Percentiles rank a stretch among this genome's conserved stretches.
phyloP scores from a whole-genome alignment of 768 basidiomycete genomes.

The Boletus reticulatus region DNA sequence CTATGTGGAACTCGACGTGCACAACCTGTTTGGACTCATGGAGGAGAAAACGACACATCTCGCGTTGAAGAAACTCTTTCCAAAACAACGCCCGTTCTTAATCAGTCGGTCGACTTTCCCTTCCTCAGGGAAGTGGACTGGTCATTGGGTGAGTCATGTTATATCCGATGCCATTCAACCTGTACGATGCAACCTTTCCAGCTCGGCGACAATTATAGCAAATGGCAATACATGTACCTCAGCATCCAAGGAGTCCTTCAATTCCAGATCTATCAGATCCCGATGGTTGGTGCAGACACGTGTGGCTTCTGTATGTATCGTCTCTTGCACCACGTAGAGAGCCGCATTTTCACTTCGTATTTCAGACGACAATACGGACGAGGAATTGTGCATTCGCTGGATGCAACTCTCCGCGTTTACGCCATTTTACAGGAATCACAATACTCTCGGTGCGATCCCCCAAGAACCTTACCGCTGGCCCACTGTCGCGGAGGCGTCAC shows the following conservation, averaged over 20 bases:
- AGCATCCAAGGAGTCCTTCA: constrained; percentile 76
- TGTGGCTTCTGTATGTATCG: constrained; percentile 25
- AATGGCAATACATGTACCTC: constrained; percentile 66
- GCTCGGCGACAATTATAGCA: constrained; percentile 73
- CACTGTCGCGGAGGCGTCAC: constrained; percentile 68
- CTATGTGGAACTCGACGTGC: constrained; percentile 58
- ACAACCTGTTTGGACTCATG: constrained; percentile 70
- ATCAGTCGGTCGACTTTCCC: constrained; percentile 68
- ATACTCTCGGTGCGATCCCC: constrained; percentile 56
- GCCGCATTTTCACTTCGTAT: constrained; percentile 1
- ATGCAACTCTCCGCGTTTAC: constrained; percentile 5
- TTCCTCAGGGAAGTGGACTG: constrained; percentile 63
- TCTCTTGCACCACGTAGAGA: not conserved
- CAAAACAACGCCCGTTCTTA: constrained; percentile 63
- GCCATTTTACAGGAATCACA: constrained; percentile 34
- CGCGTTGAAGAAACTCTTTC: constrained; percentile 50
- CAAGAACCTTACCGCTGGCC: constrained; percentile 82
- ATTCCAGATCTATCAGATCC: constrained; percentile 79
- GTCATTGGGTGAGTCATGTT: constrained; percentile 52
- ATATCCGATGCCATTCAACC: not conserved
- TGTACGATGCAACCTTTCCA: constrained; percentile 33
- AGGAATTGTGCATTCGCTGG: constrained; percentile 5
- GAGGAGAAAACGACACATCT: constrained; percentile 62
- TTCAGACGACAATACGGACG: constrained; percentile 4
- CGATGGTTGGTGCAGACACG: constrained; percentile 78